Percentiles rank a stretch among this genome's conserved stretches.
Evolutionary conservation across 306 rosid species (phyloP).

Genomic region (Arachis hypogaea): DNA sequence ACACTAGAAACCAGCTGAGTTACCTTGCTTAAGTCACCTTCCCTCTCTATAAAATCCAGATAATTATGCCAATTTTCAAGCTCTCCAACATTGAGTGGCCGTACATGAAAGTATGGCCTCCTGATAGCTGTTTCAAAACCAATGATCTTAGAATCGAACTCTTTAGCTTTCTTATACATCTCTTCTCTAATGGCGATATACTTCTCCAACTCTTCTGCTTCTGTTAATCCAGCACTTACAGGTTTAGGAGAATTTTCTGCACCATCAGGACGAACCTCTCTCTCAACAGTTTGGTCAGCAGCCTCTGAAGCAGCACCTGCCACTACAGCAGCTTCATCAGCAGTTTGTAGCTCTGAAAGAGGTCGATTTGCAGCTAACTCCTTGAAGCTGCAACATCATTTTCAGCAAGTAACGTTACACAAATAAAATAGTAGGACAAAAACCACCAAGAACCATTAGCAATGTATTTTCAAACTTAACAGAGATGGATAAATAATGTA

Average conservation of each 20-base stretch:
- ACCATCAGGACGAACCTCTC: conserved; percentile 66
- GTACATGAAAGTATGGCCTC: conserved; percentile 97
- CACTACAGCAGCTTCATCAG: conserved; percentile 73
- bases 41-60: conserved; percentile 88
- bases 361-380: conserved; percentile 90
- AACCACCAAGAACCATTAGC: neutral
- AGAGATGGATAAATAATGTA: neutral
- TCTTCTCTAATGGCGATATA: conserved; percentile 95
- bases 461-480: neutral
- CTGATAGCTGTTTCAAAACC: conserved; percentile 99
- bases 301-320: conserved; percentile 55
- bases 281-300: conserved; percentile 57
- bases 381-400: conserved; percentile 73
- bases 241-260: conserved; percentile 67
- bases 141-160: conserved; percentile 98
- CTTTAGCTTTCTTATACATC: conserved; percentile 95
- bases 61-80: conserved; percentile 98
- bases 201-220: conserved; percentile 99
- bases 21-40: conserved; percentile 98
- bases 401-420: conserved; percentile 32
- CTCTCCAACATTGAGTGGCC: conserved; percentile 91
- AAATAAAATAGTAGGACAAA: conserved; percentile 13
- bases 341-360: conserved; percentile 71
- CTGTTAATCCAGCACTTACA: conserved; percentile 87
- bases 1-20: conserved; percentile 49